Evolutionary conservation across 371 early-diverging fungal species (phyloP), one percentile per base, ranked within the genome.

Genomic region (Synchytrium microbalum): DNA sequence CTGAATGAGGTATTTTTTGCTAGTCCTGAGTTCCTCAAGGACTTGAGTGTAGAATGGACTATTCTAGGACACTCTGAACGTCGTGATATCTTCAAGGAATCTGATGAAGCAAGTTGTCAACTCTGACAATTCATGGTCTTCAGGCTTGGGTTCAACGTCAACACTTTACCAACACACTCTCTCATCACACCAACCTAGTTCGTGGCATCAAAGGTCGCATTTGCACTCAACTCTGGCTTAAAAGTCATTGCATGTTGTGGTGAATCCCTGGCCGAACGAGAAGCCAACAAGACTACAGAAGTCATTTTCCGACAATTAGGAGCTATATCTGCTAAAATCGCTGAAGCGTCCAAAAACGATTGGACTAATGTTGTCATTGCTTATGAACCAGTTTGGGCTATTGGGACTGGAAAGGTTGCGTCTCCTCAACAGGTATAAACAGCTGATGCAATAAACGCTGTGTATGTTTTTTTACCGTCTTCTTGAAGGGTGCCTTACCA

Each of bases 331-430:
- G 66, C 58, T 31, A 65, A 64, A 26, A 61, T 80, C 55, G 54
- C 59, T 10, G 64, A 78, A 80, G 33, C 68, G 79, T 32, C 68
- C 89, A 68, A 73, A 78, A 59, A 33, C 26, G 62, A 61, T 29
- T 54, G 61, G 96, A 75, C 82, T 64, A 83, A 92, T 72, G 87
- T 99, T 63, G 97, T 97, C 33, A 81, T 99, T 78, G 99, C 99
- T 68, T 99, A 99, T 76, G 99, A 99, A 83, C 99, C 99, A 61
- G 96, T 99, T 60, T 99, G 99, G 99, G 99, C 99, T 83, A 89
- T 89, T 75, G 99, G 99, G 67, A 98, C 99, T 33, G 99, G 98
- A 72, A 92, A 93, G 86, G 93, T 96, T 10, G 97, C 99, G 38
- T 90, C 95, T 30, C 93, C 93, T 59, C 85, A 90, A 59, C 94